Percentiles rank a stretch among this genome's conserved stretches.
These are phyloP conservation scores for Chaetomium strumarium DNA, from an alignment of 2,329 filamentous ascomycete genomes.

Conservation along the genomic window DNA sequence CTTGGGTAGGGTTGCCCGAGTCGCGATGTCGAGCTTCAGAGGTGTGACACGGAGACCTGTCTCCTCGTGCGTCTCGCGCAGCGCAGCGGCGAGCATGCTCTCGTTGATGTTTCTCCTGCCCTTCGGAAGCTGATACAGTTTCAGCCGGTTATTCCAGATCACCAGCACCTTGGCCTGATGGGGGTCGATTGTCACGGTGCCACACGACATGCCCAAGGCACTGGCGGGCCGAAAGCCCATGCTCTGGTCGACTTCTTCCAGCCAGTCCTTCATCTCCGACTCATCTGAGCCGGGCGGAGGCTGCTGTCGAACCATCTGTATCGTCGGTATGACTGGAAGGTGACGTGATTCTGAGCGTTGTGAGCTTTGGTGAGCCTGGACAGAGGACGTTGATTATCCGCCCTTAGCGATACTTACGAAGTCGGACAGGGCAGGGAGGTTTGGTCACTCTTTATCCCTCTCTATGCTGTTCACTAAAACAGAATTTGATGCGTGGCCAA, in stretches of 20 bases:
- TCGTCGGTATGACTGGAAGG: not conserved
- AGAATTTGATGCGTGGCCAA: conserved; percentile 1
- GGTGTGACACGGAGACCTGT: conserved; percentile 38
- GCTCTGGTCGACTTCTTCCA: conserved; percentile 28
- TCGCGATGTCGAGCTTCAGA: conserved; percentile 36
- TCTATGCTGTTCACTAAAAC: not conserved
- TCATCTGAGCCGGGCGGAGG: conserved; percentile 8
- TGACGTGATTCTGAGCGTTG: not conserved
- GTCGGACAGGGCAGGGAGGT: too few relatives aligned
- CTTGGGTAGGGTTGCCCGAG: conserved; percentile 36
- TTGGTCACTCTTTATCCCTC: not conserved
- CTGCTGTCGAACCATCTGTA: conserved; percentile 1
- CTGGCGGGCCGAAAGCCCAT: conserved; percentile 38
- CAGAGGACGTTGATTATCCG: too few relatives aligned
- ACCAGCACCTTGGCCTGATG: conserved; percentile 34
- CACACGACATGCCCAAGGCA: conserved; percentile 41
- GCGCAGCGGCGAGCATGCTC: conserved; percentile 35
- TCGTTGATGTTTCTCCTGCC: conserved; percentile 44
- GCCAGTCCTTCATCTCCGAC: conserved; percentile 11
- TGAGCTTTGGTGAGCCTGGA: too few relatives aligned
- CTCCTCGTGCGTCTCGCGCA: conserved; percentile 45
- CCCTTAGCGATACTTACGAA: too few relatives aligned
- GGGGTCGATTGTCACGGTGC: conserved; percentile 40
- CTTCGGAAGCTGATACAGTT: conserved; percentile 43
- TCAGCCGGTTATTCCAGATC: conserved; percentile 38